Base-by-base conservation (phyloP, 208 protist genomes). In the Acanthamoeba lenticulata region DNA sequence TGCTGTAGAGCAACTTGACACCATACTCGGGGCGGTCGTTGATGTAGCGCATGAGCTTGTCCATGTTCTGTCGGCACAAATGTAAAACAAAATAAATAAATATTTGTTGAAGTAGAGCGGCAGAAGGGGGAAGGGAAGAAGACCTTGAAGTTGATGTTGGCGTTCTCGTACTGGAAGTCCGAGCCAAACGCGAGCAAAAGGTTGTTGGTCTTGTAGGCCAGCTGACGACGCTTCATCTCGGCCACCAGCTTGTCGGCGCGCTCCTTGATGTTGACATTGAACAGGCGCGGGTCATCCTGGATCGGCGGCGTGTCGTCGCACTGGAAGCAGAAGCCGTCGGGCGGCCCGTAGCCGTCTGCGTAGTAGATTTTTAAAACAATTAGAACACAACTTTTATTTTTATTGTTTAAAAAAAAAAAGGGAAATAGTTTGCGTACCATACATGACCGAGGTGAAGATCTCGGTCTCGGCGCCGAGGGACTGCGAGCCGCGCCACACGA, bases 381-480 rank as follows among this genome's bases (percentile, higher is more conserved):
- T 24, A 57, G 49, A 57, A 57, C 49, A 29, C 11, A 77, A 77
- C 65, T n/a, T n/a, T n/a, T n/a, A n/a, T n/a, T n/a, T n/a, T n/a
- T n/a, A 29, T 9, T 29, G 17, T 29, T 11, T 40, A n/a, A n/a
- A n/a, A n/a, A 7, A 77, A 29, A 77, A 29, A 40, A 24, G 34
- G 34, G 29, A 29, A 24, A 77, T 77, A 77, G 9, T 29, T 32
- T 11, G n/a, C 44, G 49, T 27, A 92, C 86, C 96, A 57, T 97
- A 94, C 27, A 95, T 47, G 40, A 94, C 69, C 19, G 94, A 85
- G 34, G 94, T 95, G 45, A 92, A 95, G 49, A 95, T 95, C 29
- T 83, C 49, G 17, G 49, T 62, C 67, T 93, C 88, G 19, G 29
- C 7, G 57, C 89, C 67, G 29, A 93, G 81, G 6, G 42, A 81